Percentiles rank a stretch among this genome's conserved stretches.
Conservation (phyloP, 2,329 filamentous ascomycete genomes). For the Trichoderma sp. region DNA sequence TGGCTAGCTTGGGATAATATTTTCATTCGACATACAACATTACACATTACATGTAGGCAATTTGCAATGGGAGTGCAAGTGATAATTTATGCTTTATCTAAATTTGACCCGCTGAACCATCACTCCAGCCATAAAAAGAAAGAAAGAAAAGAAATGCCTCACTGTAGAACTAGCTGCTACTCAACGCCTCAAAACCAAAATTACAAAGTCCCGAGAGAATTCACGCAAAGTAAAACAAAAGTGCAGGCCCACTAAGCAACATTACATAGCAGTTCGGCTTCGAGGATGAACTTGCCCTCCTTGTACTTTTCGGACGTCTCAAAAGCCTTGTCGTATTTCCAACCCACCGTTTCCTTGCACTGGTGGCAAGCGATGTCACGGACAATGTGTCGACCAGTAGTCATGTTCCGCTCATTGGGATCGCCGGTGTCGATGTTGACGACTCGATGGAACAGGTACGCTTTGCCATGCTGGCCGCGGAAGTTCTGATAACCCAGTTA, state of each 20-base stretch:
- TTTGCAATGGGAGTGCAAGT: neutral
- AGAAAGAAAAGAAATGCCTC: neutral
- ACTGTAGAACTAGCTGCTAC: neutral
- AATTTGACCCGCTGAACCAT: neutral
- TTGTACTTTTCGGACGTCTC: constrained; percentile 95
- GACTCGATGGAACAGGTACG: constrained; percentile 91
- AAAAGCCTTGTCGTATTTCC: constrained; percentile 99
- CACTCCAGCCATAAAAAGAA: neutral
- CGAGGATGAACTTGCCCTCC: constrained; percentile 96
- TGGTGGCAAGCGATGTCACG: constrained; percentile 89
- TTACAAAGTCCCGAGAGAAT: neutral
- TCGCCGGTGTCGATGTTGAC: constrained; percentile 87
- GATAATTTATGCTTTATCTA: neutral
- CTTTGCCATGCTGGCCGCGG: constrained; percentile 96
- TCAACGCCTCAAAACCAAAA: constrained; percentile 5
- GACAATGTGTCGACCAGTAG: constrained; percentile 90
- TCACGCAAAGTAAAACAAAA: neutral
- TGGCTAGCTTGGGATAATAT: neutral
- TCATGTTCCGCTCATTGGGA: constrained; percentile 96
- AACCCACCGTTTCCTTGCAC: constrained; percentile 90
- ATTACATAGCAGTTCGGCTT: constrained; percentile 83
- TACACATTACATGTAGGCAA: neutral
- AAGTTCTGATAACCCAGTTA: constrained; percentile 69
- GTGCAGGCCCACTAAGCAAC: constrained; percentile 55
- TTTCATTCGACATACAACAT: neutral